Evolutionary conservation across 2,329 filamentous ascomycete genomes (phyloP).

Genomic region (Didymella pinodella): DNA sequence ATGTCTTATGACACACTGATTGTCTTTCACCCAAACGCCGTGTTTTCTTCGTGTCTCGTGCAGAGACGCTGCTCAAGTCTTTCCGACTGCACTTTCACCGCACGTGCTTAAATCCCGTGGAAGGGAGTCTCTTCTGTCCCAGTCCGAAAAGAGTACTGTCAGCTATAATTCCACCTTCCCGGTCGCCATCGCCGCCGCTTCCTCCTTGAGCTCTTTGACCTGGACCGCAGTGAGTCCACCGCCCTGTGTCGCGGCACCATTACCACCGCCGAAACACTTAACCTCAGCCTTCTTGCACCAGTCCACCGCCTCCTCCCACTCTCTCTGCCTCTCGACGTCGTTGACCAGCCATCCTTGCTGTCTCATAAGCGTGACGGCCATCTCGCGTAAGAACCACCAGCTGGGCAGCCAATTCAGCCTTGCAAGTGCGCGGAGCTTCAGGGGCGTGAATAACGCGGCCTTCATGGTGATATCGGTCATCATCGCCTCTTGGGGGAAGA

Average conservation of each 20-base stretch:
- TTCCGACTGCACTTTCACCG: neutral
- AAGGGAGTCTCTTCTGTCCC: too few species aligned
- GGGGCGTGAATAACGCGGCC: constrained; percentile 15
- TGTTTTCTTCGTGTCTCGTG: neutral
- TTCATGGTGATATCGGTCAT: constrained; percentile 15
- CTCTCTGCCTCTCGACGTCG: constrained; percentile 20
- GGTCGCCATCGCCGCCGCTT: neutral
- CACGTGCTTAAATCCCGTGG: neutral
- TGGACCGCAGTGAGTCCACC: neutral
- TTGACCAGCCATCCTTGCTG: constrained; percentile 9
- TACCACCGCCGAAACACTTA: neutral
- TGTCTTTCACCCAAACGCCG: neutral
- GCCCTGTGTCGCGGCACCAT: neutral
- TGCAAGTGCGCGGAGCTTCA: constrained; percentile 29
- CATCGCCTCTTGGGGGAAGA: constrained; percentile 10
- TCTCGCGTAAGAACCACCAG: constrained; percentile 35
- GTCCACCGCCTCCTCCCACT: constrained; percentile 12
- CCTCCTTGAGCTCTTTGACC: neutral
- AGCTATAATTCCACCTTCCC: neutral
- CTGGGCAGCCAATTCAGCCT: constrained; percentile 31
- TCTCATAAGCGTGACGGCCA: neutral
- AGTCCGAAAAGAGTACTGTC: neutral
- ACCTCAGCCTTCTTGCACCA: constrained; percentile 3
- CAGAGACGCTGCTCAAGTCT: neutral
- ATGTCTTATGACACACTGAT: neutral